phyloP scores from a whole-genome alignment of 1,139 yeast genomes.

The Suhomyces atakaporum region DNA sequence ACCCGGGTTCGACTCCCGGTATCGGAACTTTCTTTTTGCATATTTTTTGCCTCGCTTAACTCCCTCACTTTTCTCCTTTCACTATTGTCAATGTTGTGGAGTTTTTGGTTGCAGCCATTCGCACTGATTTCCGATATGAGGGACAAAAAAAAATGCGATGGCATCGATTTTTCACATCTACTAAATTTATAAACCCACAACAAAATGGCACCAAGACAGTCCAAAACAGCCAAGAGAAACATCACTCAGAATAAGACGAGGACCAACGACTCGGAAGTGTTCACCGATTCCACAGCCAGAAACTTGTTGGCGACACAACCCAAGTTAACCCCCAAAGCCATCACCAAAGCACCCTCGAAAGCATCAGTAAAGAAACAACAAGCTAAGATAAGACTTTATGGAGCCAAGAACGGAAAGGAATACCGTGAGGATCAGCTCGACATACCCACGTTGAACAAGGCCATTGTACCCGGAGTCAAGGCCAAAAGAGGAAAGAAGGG shows the following conservation, averaged over 20 bases:
- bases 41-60: background rate
- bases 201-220: slow-evolving; percentile 56
- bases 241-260: slow-evolving; percentile 55
- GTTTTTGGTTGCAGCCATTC: slow-evolving; percentile 3
- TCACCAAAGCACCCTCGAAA: slow-evolving; percentile 52
- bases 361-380: slow-evolving; percentile 64
- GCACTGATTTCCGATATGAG: background rate
- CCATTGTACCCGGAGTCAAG: slow-evolving; percentile 84
- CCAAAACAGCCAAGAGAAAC: slow-evolving; percentile 59
- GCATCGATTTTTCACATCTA: slow-evolving; percentile 13
- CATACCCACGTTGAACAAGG: slow-evolving; percentile 76
- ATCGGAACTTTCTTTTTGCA: slow-evolving; percentile 45
- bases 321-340: slow-evolving; percentile 63
- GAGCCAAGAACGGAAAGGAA: slow-evolving; percentile 63
- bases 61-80: background rate
- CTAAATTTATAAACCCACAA: slow-evolving; percentile 1
- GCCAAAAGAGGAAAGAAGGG: slow-evolving; percentile 85
- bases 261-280: slow-evolving; percentile 65
- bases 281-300: slow-evolving; percentile 63
- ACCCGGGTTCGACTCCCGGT: slow-evolving; percentile 86
- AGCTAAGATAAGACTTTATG: slow-evolving; percentile 64
- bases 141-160: slow-evolving; percentile 14
- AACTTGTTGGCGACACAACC: slow-evolving; percentile 64
- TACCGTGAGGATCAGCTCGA: slow-evolving; percentile 78
- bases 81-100: background rate